Base-by-base conservation (phyloP, 164 flowering plant species). In the Akebia trifoliata region DNA sequence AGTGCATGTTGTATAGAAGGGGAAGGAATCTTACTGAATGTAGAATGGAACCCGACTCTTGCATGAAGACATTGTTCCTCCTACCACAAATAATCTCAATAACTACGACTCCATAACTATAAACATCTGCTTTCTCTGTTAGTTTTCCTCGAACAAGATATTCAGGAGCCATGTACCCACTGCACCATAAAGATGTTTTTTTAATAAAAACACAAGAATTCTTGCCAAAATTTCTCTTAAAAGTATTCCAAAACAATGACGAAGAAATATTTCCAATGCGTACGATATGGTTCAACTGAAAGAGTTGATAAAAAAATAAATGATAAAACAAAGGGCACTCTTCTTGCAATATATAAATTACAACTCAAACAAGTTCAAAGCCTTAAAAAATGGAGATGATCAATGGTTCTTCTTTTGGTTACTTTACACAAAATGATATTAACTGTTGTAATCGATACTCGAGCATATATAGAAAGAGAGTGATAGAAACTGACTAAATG, bases 141-240 rank as follows among this genome's bases (percentile, higher is more conserved):
- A 84, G 75, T 59, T 84, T 85, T 42, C 90, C 90, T 30, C 75
- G 71, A 31, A 84, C 70, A 6, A 82, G 71, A 52, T 84, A 84
- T 21, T 84, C 87, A 8, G 91, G 91, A 56, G 91, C 87, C 85
- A 84, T 80, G 56, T 84, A 84, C 4, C 91, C 91, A 32, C 87
- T 84, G 78, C 63, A 61, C 11, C 39, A 61, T 8, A 34, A 57
- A 51, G n/a, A 49, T 40, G 17, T 39, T 39, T 39, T 40, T 11
- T 15, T 40, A n/a, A n/a, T n/a, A n/a, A n/a, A n/a, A n/a, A n/a
- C n/a, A n/a, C n/a, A n/a, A n/a, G n/a, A n/a, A n/a, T n/a, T n/a
- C n/a, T n/a, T n/a, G n/a, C n/a, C n/a, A n/a, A n/a, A n/a, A n/a
- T n/a, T n/a, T n/a, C n/a, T n/a, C n/a, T n/a, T n/a, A n/a, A n/a